phyloP scores from a whole-genome alignment of 2,329 filamentous ascomycete species.

The Laburnicola sp. region DNA sequence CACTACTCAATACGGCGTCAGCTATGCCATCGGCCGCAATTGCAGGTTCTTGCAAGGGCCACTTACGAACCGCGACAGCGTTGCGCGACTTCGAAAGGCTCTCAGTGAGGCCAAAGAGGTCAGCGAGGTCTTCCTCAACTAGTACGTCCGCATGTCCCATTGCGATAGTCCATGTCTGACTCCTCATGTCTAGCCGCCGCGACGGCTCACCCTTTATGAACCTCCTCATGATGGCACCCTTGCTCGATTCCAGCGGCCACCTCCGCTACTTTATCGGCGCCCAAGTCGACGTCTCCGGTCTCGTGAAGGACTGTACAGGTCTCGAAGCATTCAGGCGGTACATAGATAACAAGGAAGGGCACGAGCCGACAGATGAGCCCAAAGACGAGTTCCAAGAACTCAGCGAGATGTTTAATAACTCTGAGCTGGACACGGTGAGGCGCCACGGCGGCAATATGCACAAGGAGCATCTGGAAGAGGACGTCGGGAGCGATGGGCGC shows the following conservation, averaged over 20 bases:
- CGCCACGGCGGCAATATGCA: slow-evolving; percentile 68
- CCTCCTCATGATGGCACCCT: slow-evolving; percentile 71
- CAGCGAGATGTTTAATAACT: slow-evolving; percentile 69
- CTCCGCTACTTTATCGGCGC: slow-evolving; percentile 73
- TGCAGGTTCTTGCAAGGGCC: slow-evolving; percentile 79
- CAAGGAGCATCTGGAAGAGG: slow-evolving; percentile 54
- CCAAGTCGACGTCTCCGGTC: slow-evolving; percentile 70
- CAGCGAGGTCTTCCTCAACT: slow-evolving; percentile 76
- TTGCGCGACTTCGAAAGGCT: slow-evolving; percentile 64
- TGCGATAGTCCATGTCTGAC: neutral
- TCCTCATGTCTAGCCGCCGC: slow-evolving; percentile 56
- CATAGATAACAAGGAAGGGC: slow-evolving; percentile 42
- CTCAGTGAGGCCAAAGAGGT: slow-evolving; percentile 67
- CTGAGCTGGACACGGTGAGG: slow-evolving; percentile 67
- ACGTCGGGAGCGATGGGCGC: slow-evolving; percentile 38
- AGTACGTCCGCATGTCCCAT: slow-evolving; percentile 50
- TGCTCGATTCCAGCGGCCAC: slow-evolving; percentile 68
- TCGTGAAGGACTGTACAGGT: slow-evolving; percentile 67
- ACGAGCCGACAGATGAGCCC: slow-evolving; percentile 33
- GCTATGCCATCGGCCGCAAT: slow-evolving; percentile 73
- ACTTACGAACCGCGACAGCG: slow-evolving; percentile 65
- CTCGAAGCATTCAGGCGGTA: slow-evolving; percentile 64
- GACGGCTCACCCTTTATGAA: slow-evolving; percentile 80
- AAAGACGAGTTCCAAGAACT: slow-evolving; percentile 68
- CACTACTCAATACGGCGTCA: slow-evolving; percentile 74